Conservation (phyloP, 176 grass and related monocot species). For the Saccharum officinarum region DNA sequence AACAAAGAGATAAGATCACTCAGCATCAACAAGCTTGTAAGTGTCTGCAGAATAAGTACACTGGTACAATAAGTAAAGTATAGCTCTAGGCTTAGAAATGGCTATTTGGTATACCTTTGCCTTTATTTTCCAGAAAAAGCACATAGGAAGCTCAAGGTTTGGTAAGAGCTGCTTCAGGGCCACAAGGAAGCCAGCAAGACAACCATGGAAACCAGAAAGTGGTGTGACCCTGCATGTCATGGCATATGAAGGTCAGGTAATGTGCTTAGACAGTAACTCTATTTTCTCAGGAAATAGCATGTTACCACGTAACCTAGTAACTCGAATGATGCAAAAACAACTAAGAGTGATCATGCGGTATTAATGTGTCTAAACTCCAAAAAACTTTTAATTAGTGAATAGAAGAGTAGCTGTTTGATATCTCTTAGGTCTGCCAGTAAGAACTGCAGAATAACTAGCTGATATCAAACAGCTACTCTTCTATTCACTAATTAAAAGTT, state of each 20-base stretch:
- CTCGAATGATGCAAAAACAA: neutral
- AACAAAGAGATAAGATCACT: neutral
- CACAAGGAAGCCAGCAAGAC: conserved; percentile 88
- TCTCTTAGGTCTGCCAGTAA: too few relatives aligned
- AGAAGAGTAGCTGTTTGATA: neutral
- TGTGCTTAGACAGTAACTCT: neutral
- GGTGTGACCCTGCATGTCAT: conserved; percentile 62
- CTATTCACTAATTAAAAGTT: too few relatives aligned
- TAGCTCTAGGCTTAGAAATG: neutral
- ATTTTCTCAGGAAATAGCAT: neutral
- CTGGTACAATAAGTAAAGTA: neutral
- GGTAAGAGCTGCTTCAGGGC: conserved; percentile 92
- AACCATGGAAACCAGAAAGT: conserved; percentile 93
- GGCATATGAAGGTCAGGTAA: neutral
- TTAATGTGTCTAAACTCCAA: neutral
- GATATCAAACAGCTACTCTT: too few relatives aligned
- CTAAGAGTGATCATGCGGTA: neutral
- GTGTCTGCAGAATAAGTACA: neutral
- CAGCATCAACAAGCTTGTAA: conserved; percentile 16
- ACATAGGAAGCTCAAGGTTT: conserved; percentile 90
- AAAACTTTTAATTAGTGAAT: neutral
- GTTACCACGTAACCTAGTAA: neutral
- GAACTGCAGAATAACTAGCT: too few relatives aligned
- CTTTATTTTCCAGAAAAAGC: conserved; percentile 99
- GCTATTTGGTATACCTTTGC: conserved; percentile 63